Evolutionary conservation across 2,329 filamentous ascomycete species (phyloP).

Genomic region (Dactylella cylindrospora): DNA sequence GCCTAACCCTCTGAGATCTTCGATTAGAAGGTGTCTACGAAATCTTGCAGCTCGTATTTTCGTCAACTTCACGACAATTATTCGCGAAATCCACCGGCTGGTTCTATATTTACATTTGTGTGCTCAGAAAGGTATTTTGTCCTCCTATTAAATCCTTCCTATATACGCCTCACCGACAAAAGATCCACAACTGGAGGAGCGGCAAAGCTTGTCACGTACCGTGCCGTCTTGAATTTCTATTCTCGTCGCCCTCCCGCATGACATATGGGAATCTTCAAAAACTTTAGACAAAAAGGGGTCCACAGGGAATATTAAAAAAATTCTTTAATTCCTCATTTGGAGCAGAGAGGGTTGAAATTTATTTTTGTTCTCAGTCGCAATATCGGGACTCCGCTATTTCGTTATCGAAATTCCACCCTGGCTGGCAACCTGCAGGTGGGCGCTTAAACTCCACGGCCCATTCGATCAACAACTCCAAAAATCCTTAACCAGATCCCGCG

Average conservation of each 20-base stretch:
- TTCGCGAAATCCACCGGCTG: no score
- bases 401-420: constrained; percentile 24
- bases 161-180: no score
- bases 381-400: constrained; percentile 11
- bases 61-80: no score
- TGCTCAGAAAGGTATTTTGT: no score
- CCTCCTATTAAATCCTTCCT: no score
- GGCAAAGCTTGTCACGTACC: constrained; percentile 25
- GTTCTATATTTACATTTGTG: no score
- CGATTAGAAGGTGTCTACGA: no score
- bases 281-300: constrained; percentile 1
- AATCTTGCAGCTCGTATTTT: no score
- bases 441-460: constrained; percentile 38
- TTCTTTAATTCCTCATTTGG: not conserved
- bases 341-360: constrained; percentile 7
- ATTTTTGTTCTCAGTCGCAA: constrained; percentile 19
- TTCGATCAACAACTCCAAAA: constrained; percentile 29
- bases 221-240: constrained; percentile 27
- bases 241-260: constrained; percentile 19
- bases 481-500: constrained; percentile 32
- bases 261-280: not conserved
- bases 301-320: not conserved
- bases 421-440: constrained; percentile 18
- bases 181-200: no score
- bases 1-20: no score